Percentiles rank a stretch among this genome's conserved stretches.
Conservation (phyloP, 169 alveolate species). For the Besnoitia besnoiti region DNA sequence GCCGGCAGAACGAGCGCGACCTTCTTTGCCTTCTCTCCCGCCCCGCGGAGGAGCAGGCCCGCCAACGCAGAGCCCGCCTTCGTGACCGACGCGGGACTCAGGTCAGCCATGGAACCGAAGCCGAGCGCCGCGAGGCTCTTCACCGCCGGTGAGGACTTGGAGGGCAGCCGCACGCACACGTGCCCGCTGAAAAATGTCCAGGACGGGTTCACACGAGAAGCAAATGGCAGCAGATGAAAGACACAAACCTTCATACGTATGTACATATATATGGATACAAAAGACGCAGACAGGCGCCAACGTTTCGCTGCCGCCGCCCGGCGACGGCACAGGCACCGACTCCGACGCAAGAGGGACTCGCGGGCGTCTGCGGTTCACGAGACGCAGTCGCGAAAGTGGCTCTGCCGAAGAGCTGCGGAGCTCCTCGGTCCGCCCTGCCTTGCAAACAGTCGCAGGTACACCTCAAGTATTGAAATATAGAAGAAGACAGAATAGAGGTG, state of each 20-base stretch:
- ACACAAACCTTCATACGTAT: background rate
- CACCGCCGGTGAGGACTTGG: background rate
- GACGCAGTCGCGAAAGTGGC: too few relatives aligned
- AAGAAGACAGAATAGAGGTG: too few relatives aligned
- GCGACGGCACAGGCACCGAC: too few relatives aligned
- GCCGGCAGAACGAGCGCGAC: background rate
- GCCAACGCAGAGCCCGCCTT: slow-evolving; percentile 12
- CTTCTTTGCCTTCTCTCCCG: slow-evolving; percentile 10
- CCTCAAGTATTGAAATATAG: too few relatives aligned
- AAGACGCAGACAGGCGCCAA: background rate
- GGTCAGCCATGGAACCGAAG: background rate
- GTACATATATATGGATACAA: background rate
- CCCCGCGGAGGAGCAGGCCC: background rate
- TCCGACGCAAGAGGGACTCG: too few relatives aligned
- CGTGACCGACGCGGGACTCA: background rate
- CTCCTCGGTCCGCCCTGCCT: too few relatives aligned
- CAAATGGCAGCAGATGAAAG: background rate
- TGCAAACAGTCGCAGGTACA: too few relatives aligned
- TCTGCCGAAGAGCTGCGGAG: too few relatives aligned
- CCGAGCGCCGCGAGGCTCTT: background rate
- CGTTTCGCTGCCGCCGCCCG: too few relatives aligned
- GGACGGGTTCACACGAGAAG: background rate
- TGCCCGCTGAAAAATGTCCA: background rate
- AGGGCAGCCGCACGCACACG: background rate
- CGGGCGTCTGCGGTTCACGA: too few relatives aligned